Base-by-base conservation (phyloP, 352 stramenopile species). In the Globisporangium emineosum region DNA sequence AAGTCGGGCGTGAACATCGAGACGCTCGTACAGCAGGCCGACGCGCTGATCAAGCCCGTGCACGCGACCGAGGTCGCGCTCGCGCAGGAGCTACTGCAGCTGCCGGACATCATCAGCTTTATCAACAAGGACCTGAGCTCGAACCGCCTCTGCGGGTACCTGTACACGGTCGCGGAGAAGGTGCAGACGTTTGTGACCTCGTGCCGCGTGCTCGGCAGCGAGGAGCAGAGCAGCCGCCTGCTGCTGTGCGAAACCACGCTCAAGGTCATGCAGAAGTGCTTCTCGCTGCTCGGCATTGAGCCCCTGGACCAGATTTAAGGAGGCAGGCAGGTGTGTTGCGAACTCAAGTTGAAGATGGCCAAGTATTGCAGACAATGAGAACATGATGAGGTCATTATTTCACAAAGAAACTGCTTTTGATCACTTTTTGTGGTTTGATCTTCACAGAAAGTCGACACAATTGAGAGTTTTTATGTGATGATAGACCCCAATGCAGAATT, bases 171-270 rank as follows among this genome's bases (percentile, higher is more conserved):
- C 25, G 87, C 96, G 33, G 97, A 96, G 68, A 98, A 98, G 65
- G 95, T 98, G 53, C 98, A 98, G 60, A 96, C 97, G 35, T 99
- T 99, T 80, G 96, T 98, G 40, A 99, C 96, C n/a, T 82, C 98
- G 57, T 99, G 98, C 79, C 92, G 96, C 60, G 96, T 99, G 62
- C 83, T 99, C 49, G 95, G 91, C 43, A 96, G 83, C 65, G 79
- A 90, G 9, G 93, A 98, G 83, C 96, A 98, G 86, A 93, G 93
- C 68, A 98, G 87, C 73, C 94, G 98, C 49, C 72, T 99, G 64
- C 76, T 99, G 63, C 80, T 99, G 45, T 99, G 97, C 72, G 82
- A 97, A 33, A 95, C 96, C 30, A 98, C 98, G 42, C 79, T 96
- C 23, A 92, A 97, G 70, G 90, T 98, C 58, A 99, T 99, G 96